A percentile compares a stretch with the other conserved stretches of the same genome.
These are phyloP conservation scores for Septoria linicola DNA, from an alignment of 2,329 filamentous ascomycete species.

Conservation along the genomic window DNA sequence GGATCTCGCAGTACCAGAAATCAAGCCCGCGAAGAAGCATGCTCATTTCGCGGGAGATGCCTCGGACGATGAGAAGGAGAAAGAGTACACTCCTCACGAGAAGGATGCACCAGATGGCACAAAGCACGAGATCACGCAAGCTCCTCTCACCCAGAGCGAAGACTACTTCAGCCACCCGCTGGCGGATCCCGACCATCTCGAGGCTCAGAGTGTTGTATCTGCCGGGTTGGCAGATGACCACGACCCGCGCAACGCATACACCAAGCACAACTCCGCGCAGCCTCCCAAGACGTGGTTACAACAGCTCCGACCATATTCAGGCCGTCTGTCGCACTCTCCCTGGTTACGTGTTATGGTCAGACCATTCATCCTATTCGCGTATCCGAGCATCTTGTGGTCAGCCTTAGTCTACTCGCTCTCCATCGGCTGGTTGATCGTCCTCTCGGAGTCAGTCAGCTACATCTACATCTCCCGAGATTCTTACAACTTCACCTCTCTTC, in stretches of 20 bases:
- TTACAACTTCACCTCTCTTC: slow-evolving; percentile 79
- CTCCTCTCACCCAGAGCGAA: not conserved
- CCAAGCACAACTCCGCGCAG: slow-evolving; percentile 63
- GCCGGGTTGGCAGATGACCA: not conserved
- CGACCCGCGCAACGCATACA: slow-evolving; percentile 55
- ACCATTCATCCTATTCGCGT: slow-evolving; percentile 82
- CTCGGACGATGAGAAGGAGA: slow-evolving; percentile 14
- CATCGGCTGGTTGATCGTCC: slow-evolving; percentile 91
- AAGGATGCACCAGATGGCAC: slow-evolving; percentile 16
- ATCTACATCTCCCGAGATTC: slow-evolving; percentile 68
- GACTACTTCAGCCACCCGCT: slow-evolving; percentile 24
- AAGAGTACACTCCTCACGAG: slow-evolving; percentile 6
- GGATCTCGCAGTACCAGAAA: slow-evolving; percentile 12
- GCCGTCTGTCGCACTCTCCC: slow-evolving; percentile 71
- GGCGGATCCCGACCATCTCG: slow-evolving; percentile 8
- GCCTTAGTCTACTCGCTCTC: slow-evolving; percentile 80
- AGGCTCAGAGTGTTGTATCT: slow-evolving; percentile 8
- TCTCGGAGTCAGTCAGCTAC: slow-evolving; percentile 80
- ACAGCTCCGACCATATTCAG: slow-evolving; percentile 74
- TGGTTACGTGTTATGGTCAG: slow-evolving; percentile 77
- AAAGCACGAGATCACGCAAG: not conserved
- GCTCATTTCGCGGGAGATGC: slow-evolving; percentile 23
- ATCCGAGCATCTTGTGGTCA: slow-evolving; percentile 88
- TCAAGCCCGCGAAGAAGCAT: slow-evolving; percentile 9
- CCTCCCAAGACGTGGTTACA: slow-evolving; percentile 70